Base-by-base conservation (phyloP, 208 protist genomes). In the Wallacemonas sp. region DNA sequence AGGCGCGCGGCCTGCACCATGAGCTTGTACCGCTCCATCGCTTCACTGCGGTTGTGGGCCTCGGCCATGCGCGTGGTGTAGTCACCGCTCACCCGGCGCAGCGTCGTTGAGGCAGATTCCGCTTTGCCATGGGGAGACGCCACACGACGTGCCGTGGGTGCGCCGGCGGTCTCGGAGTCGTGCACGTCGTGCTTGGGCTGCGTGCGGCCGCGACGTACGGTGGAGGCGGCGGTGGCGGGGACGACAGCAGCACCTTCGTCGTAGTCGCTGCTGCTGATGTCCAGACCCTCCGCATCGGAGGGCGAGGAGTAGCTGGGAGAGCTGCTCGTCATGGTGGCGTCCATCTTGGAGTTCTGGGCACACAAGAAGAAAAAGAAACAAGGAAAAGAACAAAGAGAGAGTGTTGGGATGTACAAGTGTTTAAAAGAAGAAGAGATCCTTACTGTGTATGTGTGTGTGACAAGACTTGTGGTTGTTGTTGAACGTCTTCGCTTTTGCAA, bases 1-100 rank as follows among this genome's bases (percentile, higher is more conserved):
- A 65, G 49, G 6, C 56, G 63, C 26, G 69, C 76, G 3, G 41
- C 63, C 54, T 68, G 70, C 17, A 90, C 72, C n/a, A 93, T 65
- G 30, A 77, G 68, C 24, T 81, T 79, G 70, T 88, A 93, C 6
- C 83, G 76, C 65, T 79, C 78, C 65, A 93, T 47, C 0, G 85
- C 83, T 26, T 17, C 75, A 27, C 71, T 77, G 55, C 87, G 87
- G 38, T 43, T 70, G 24, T 61, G 63, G 60, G 78, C 71, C 41
- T 76, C 70, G 23, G 83, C 72, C 72, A 93, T 74, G 6, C 76
- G 44, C 43, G 68, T 73, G 27, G 65, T 65, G 73, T 87, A 90
- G 60, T 93, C 87, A 0, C 58, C 39, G 1, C 62, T 60, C 8
- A 86, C 48, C 17, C 70, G 65, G 55, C 86, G 78, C 52, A 78